Percentiles rank a stretch among this genome's conserved stretches.
phyloP scores from a whole-genome alignment of 2,329 filamentous ascomycete genomes.

The Aspergillus puulaauensis region DNA sequence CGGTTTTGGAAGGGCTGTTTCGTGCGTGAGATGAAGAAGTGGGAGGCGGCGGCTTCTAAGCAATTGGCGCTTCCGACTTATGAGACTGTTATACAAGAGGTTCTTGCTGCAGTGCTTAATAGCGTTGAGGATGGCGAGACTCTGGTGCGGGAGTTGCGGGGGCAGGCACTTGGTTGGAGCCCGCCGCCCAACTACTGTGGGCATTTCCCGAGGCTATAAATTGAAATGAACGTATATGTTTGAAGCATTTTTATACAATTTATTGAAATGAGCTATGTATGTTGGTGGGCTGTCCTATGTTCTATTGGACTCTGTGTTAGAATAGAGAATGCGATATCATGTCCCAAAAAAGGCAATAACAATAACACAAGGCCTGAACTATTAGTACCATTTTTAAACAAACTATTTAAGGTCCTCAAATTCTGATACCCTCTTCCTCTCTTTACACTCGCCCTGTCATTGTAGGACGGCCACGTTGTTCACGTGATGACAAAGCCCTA shows the following conservation, averaged over 20 bases:
- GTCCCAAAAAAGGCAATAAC: not conserved
- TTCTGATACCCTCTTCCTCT: not conserved
- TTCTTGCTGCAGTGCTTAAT: not conserved
- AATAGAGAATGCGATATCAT: not conserved
- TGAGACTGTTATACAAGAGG: not conserved
- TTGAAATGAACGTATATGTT: not conserved
- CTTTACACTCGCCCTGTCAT: not conserved
- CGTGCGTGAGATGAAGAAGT: not conserved
- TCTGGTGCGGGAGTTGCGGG: too few relatives aligned
- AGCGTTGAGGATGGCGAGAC: not conserved
- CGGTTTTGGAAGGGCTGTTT: not conserved
- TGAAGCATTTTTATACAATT: not conserved
- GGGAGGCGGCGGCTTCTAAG: not conserved
- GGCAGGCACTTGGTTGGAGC: too few relatives aligned
- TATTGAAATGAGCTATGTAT: not conserved
- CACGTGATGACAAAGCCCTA: conserved; percentile 1
- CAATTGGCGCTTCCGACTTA: not conserved
- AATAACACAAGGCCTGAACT: not conserved
- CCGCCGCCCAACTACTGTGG: too few relatives aligned
- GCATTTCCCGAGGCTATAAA: not conserved
- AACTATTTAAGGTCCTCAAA: not conserved
- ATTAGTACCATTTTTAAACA: not conserved
- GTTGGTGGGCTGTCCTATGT: not conserved
- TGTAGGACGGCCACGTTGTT: not conserved
- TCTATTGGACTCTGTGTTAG: not conserved